phyloP scores from a whole-genome alignment of 2,329 filamentous ascomycete species.

The Aspergillus caelatus region DNA sequence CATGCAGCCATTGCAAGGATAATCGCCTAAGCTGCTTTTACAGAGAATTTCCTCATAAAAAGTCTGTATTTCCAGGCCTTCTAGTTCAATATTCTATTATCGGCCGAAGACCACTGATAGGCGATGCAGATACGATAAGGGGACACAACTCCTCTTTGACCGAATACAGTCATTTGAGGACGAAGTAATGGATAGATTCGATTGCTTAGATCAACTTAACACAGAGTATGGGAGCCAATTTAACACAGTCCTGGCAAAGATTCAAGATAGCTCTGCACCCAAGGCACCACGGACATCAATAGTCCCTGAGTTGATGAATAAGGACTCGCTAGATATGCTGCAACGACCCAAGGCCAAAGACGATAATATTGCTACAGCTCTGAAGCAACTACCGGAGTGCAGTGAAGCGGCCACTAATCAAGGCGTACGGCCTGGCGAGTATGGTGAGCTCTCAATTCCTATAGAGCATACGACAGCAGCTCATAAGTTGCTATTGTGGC shows the following conservation, averaged over 20 bases:
- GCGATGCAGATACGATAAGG: constrained; percentile 41
- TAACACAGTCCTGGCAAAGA: neutral
- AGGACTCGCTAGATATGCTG: too few relatives aligned
- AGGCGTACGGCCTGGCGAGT: constrained; percentile 27
- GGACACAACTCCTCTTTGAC: constrained; percentile 41
- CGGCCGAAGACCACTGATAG: too few relatives aligned
- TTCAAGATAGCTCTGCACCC: neutral
- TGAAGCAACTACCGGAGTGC: constrained; percentile 7
- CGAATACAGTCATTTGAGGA: constrained; percentile 36
- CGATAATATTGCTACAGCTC: constrained; percentile 3
- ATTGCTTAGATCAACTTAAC: constrained; percentile 22
- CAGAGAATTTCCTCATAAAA: constrained; percentile 86
- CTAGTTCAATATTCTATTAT: neutral
- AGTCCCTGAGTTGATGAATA: too few relatives aligned
- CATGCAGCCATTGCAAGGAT: constrained; percentile 83
- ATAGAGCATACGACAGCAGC: constrained; percentile 87
- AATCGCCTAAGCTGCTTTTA: constrained; percentile 84
- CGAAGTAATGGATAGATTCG: constrained; percentile 29
- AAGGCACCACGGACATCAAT: constrained; percentile 11
- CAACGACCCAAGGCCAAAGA: constrained; percentile 19
- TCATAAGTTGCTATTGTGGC: constrained; percentile 75
- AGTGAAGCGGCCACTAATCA: constrained; percentile 11
- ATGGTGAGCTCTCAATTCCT: constrained; percentile 70
- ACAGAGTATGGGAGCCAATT: constrained; percentile 20
- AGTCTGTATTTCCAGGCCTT: constrained; percentile 58